Percentiles rank a stretch among this genome's conserved stretches.
Evolutionary conservation across 148 eudicot genomes (phyloP).

Genomic region (Silene uniflora): DNA sequence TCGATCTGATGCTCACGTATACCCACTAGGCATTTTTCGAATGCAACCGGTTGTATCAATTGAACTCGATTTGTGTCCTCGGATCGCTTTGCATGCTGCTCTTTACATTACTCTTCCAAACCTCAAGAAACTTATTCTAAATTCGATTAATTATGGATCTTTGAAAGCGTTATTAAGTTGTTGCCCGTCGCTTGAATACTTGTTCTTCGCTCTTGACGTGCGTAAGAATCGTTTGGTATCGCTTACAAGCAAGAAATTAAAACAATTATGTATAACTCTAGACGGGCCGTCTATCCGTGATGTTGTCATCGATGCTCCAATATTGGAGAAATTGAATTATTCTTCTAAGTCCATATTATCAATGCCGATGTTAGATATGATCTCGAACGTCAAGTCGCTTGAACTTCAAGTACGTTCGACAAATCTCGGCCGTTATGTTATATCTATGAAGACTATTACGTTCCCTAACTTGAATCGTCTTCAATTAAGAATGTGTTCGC

Average conservation of each 20-base stretch:
- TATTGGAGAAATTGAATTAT: background rate
- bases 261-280: background rate
- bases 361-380: background rate
- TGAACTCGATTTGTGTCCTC: background rate
- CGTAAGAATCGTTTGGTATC: background rate
- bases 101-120: background rate
- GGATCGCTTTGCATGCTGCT: background rate
- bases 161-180: background rate
- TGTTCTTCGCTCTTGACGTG: background rate
- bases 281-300: background rate
- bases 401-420: background rate
- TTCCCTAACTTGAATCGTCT: background rate
- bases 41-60: background rate
- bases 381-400: no score
- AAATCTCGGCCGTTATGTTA: background rate
- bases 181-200: background rate
- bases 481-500: background rate
- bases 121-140: background rate
- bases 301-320: background rate
- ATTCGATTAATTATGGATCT: background rate
- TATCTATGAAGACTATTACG: background rate
- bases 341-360: background rate
- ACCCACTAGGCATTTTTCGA: background rate
- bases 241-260: background rate
- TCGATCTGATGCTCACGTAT: background rate